Evolutionary conservation across 331 rosid genomes (phyloP), one percentile per base, ranked within the genome.

Genomic region (Phaseolus coccineus): DNA sequence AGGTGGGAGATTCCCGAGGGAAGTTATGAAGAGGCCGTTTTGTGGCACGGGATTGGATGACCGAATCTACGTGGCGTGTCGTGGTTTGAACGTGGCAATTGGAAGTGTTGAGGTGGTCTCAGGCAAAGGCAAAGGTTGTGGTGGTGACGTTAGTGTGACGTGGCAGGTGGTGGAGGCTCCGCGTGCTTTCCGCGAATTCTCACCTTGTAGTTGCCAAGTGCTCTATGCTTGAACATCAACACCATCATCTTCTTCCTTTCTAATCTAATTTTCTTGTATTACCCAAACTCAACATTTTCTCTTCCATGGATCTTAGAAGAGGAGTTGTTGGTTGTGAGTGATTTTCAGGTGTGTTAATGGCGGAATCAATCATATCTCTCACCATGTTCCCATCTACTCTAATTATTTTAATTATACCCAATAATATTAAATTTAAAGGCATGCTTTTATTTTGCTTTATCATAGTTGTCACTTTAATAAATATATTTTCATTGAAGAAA

Each of bases 141-240:
- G n/a, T 10, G 13, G 5, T 0, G 57, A 69, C 0, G 66, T 88
- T n/a, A 74, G 28, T 64, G 71, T 87, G 50, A 87, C 63, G 79
- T 90, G 96, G 96, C 81, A 82, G 63, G 87, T 92, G 0, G 3
- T 89, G 73, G 80, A 87, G 12, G 93, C 90, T 35, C 87, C 91
- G 0, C 15, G 30, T 8, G 77, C 71, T 2, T 92, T 90, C 7
- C 19, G 69, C 0, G 86, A 85, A 0, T 87, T 90, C 8, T 25
- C 84, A 0, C 89, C 95, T 14, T 81, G 46, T 22, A 81, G 69
- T 66, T 89, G 88, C 59, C 91, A 87, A 78, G 56, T 92, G 35
- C 72, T 92, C 8, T 80, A 83, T 71, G 95, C 91, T 37, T 91
- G 70, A 57, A 57, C 22, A 44, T 13, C 4, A 4, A 3, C 3